Conservation (phyloP, 2,329 filamentous ascomycete genomes). For the Verticillium nonalfalfae region DNA sequence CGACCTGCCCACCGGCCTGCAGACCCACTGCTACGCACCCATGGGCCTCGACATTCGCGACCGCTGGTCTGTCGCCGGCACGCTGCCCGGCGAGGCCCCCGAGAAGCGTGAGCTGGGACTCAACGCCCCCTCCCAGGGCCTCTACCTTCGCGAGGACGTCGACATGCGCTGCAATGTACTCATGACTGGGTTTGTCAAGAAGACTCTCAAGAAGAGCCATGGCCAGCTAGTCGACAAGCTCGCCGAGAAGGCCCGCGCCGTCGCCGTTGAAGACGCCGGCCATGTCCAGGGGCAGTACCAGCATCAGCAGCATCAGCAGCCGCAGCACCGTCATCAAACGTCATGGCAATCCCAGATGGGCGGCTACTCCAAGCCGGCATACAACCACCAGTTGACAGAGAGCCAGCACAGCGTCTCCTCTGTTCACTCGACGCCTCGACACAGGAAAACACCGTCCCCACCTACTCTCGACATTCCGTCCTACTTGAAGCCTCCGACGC, state of each 20-base stretch:
- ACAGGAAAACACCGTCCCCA: background rate
- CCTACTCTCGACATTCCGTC: background rate
- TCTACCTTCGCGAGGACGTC: conserved; percentile 82
- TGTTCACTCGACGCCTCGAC: background rate
- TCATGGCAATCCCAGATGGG: background rate
- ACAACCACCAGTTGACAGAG: background rate
- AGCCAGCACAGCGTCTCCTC: background rate
- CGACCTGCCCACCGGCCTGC: conserved; percentile 63
- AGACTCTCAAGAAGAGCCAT: conserved; percentile 73
- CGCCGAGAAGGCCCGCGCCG: conserved; percentile 26
- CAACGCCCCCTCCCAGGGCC: conserved; percentile 57
- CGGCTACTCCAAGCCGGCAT: background rate
- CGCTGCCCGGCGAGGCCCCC: conserved; percentile 61
- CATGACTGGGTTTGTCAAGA: conserved; percentile 72
- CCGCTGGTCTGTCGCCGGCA: conserved; percentile 71
- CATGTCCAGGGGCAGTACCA: background rate
- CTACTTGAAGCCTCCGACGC: background rate
- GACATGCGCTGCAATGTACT: conserved; percentile 76
- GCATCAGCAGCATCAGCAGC: background rate
- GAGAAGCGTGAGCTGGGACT: conserved; percentile 61
- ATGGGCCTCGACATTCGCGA: conserved; percentile 73
- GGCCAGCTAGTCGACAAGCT: conserved; percentile 61
- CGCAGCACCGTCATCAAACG: background rate
- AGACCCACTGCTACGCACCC: conserved; percentile 80
- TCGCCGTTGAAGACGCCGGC: background rate